Percentiles rank a stretch among this genome's conserved stretches.
These are phyloP conservation scores for Paecilomyces sp. DNA, from an alignment of 2,329 filamentous ascomycete species.

Conservation along the genomic window DNA sequence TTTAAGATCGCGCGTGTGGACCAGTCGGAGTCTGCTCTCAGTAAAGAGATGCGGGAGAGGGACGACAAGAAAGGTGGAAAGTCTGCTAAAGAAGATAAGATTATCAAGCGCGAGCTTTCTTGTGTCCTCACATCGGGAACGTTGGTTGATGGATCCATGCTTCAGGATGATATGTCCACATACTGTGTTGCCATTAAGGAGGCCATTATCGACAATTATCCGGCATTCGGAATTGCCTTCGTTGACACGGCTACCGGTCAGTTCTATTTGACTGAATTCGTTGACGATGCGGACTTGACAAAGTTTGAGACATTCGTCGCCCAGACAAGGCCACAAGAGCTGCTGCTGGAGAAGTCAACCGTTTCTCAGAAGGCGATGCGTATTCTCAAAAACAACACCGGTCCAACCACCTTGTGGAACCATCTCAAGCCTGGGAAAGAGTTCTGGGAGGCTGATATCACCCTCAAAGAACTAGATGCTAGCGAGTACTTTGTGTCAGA, in stretches of 20 bases:
- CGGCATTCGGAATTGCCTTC: slow-evolving; percentile 86
- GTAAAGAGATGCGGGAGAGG: slow-evolving; percentile 97
- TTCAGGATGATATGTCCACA: slow-evolving; percentile 95
- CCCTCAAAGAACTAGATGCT: slow-evolving; percentile 71
- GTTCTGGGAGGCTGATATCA: slow-evolving; percentile 82
- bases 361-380: slow-evolving; percentile 84
- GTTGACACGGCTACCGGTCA: slow-evolving; percentile 94
- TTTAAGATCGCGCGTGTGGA: slow-evolving; percentile 96
- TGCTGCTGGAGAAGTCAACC: slow-evolving; percentile 79
- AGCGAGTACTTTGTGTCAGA: slow-evolving; percentile 68
- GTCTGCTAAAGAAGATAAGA: slow-evolving; percentile 72
- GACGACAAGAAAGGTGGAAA: slow-evolving; percentile 52
- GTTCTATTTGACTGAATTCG: slow-evolving; percentile 86
- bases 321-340: slow-evolving; percentile 79
- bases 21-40: slow-evolving; percentile 90
- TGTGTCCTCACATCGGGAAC: slow-evolving; percentile 90
- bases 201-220: slow-evolving; percentile 59
- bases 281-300: slow-evolving; percentile 86
- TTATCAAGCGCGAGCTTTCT: slow-evolving; percentile 84
- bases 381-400: slow-evolving; percentile 93
- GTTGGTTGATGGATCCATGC: slow-evolving; percentile 90
- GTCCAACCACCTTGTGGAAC: slow-evolving; percentile 92
- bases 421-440: slow-evolving; percentile 78
- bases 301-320: slow-evolving; percentile 97
- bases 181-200: slow-evolving; percentile 96